Evolutionary conservation across 345 rosid genomes (phyloP), one percentile per base, ranked within the genome.

Genomic region (Hibiscus tridactylites): DNA sequence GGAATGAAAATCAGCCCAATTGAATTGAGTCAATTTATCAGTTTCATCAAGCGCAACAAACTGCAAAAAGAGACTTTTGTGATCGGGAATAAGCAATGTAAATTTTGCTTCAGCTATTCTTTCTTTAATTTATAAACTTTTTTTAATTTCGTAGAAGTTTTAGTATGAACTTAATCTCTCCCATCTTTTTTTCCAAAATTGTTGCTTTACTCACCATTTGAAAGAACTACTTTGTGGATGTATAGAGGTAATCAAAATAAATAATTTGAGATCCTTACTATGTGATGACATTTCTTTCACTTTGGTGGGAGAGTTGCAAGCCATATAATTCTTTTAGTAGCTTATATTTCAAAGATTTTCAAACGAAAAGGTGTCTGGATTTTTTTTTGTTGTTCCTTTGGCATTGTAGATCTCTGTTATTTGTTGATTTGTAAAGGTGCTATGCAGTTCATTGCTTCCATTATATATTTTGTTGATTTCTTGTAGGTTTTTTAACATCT

Each of bases 61-160:
- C 87, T 87, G 71, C 88, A 88, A 54, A 84, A 81, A 2, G 94
- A 85, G 71, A 86, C 76, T 76, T 90, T 93, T 76, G 74, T 82
- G 73, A 84, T 93, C 72, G 96, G 97, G 73, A 76, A 80, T 52
- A 88, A 88, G 61, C 86, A 90, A 64, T 93, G 98, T 91, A 85
- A 76, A 79, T 49, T 70, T 64, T 75, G 3, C 75, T 67, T 28
- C 33, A 21, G 3, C 37, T n/a, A 7, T 9, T 26, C 8, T 16
- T 15, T 16, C 9, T 56, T 57, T 70, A 21, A 33, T 17, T 57
- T 54, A 17, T 33, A 11, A n/a, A 16, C 37, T n/a, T n/a, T 5
- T 56, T 62, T 17, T 12, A 37, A 35, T n/a, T 42, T 21, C 15
- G 33, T 5, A 19, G 2, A 42, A 65, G 6, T 21, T 42, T 65